Percentiles rank a stretch among this genome's conserved stretches.
Conservation (phyloP, 371 early-diverging fungal genomes). For the Rhizomucor pusillus region DNA sequence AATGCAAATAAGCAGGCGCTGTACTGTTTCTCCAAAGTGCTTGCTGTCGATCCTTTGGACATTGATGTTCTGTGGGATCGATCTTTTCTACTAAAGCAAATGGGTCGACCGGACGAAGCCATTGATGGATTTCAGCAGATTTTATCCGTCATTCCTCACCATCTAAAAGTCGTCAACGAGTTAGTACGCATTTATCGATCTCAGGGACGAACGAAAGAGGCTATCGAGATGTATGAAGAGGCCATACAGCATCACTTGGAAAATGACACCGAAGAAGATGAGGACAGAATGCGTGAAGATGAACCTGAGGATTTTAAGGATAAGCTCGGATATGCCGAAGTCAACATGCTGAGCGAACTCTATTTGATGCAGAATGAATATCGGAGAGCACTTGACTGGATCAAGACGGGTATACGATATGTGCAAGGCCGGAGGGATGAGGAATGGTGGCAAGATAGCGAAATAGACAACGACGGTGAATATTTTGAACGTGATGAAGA, state of each 20-base stretch:
- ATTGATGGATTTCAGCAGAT: constrained; percentile 51
- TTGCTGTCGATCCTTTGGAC: constrained; percentile 62
- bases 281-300: constrained; percentile 20
- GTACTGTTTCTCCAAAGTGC: constrained; percentile 75
- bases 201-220: constrained; percentile 47
- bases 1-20: constrained; percentile 74
- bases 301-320: constrained; percentile 36
- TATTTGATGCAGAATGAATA: constrained; percentile 78
- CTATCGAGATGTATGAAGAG: constrained; percentile 53
- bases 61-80: constrained; percentile 72
- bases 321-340: constrained; percentile 70
- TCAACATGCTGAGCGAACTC: constrained; percentile 83
- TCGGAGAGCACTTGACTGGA: constrained; percentile 61
- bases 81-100: constrained; percentile 55
- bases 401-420: constrained; percentile 70
- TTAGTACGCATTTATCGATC: constrained; percentile 46
- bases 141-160: constrained; percentile 46
- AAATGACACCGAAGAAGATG: constrained; percentile 16
- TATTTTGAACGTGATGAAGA: constrained; percentile 25
- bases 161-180: constrained; percentile 58
- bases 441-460: constrained; percentile 49
- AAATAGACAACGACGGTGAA: constrained; percentile 54
- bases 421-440: constrained; percentile 69
- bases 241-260: constrained; percentile 35
- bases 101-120: constrained; percentile 42